Base-by-base conservation (phyloP, 106 monocot genomes). In the Dioscorea zingiberensis region DNA sequence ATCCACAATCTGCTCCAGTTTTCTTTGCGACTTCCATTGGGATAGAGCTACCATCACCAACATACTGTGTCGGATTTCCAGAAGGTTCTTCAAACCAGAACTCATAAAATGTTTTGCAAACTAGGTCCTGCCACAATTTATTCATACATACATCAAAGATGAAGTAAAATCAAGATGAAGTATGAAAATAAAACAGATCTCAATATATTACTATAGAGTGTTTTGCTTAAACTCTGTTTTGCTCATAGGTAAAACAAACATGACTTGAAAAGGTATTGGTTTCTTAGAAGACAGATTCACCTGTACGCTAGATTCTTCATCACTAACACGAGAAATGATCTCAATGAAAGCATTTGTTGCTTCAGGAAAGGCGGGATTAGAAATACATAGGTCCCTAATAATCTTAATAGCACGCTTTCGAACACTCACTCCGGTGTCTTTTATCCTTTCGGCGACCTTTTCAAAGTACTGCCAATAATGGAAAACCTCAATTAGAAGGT, bases 401-500 rank as follows among this genome's bases (percentile, higher is more conserved):
- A 98, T 98, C 77, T 80, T 98, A 58, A 98, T 98, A 25, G 98
- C 78, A 67, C 98, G 88, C 62, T 98, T 98, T 49, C 98, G 83
- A 38, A 98, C 98, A 76, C 98, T 98, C 13, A 98, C 89, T 55
- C 98, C 98, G 18, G 89, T 98, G 71, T 98, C 98, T 71, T 98
- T 92, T 86, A 98, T 89, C 32, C 98, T 77, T 59, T 98, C 98
- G 51, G 98, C 83, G 71, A 98, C 93, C 62, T 98, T 98, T 69
- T 84, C 89, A 72, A 98, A 89, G 60, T 98, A 98, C 98, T 93
- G 82, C 56, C 67, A 68, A 62, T 48, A 71, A 77, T 63, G 24
- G 32, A 53, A 24, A 15, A 47, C 44, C 22, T 57, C 38, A 68
- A 30, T 62, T 44, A 38, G 14, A 53, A 0, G 51, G 28, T 6